Conservation (phyloP, 305 asterid species). For the Ilex paraguariensis region DNA sequence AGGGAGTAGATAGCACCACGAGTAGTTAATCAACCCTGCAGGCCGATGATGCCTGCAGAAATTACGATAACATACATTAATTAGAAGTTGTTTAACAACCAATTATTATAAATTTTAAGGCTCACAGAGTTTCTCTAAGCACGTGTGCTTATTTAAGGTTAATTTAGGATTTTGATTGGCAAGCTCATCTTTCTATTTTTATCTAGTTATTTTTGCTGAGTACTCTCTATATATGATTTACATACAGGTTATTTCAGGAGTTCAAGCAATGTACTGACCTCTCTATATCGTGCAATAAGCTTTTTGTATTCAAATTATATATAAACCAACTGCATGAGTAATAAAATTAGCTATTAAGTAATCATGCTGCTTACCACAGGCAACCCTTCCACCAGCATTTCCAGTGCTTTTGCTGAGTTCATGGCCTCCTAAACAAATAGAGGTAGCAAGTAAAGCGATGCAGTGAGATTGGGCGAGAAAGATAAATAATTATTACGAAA, state of each 20-base stretch:
- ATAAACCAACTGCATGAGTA: background rate
- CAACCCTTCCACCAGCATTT: conserved; percentile 97
- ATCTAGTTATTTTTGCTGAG: too few species aligned
- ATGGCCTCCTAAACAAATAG: conserved; percentile 73
- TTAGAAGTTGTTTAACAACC: background rate
- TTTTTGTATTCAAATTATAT: background rate
- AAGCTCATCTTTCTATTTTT: too few species aligned
- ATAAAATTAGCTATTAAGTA: conserved; percentile 3
- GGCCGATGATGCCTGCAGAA: conserved; percentile 83
- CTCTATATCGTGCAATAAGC: background rate
- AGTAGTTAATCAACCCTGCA: conserved; percentile 55
- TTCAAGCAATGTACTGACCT: background rate
- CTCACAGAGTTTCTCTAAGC: too few species aligned
- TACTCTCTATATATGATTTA: background rate
- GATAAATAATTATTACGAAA: too few species aligned
- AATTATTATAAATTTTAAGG: too few species aligned
- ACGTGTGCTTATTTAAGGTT: too few species aligned
- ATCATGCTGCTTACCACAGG: conserved; percentile 61
- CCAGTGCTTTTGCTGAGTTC: conserved; percentile 94
- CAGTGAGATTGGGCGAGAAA: background rate
- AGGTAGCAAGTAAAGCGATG: conserved; percentile 2
- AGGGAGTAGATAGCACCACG: background rate
- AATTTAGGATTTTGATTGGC: too few species aligned
- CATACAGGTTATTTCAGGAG: background rate
- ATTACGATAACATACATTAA: conserved; percentile 1